phyloP scores from a whole-genome alignment of 805 yeast species.

The Nakazawaea anatomiae region DNA sequence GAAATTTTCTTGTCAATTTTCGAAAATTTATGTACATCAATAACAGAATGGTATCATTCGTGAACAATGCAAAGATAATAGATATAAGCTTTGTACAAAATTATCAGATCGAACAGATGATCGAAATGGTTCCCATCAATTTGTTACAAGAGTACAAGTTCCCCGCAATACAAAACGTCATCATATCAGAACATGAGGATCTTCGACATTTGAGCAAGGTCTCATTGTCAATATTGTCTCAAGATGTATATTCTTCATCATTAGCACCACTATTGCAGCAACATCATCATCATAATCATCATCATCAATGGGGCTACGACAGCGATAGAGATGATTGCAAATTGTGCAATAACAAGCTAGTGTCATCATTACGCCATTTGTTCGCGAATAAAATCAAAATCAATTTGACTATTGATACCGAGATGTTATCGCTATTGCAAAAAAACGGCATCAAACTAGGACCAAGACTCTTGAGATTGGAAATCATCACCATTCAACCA shows the following conservation, averaged over 20 bases:
- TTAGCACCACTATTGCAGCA: neutral
- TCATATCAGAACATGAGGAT: neutral
- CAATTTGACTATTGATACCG: neutral
- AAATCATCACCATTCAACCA: neutral
- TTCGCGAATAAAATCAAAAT: neutral
- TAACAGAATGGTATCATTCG: slow-evolving; percentile 2
- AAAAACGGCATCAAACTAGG: neutral
- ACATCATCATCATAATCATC: too few species aligned
- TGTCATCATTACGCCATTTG: neutral
- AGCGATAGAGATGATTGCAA: too few species aligned
- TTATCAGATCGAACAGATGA: neutral
- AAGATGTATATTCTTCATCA: neutral
- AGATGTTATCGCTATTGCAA: neutral
- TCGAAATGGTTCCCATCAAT: slow-evolving; percentile 2
- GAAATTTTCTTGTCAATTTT: neutral
- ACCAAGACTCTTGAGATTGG: neutral
- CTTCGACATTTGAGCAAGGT: slow-evolving; percentile 3
- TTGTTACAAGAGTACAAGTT: slow-evolving; percentile 3
- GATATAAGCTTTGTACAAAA: neutral
- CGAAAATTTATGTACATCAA: neutral
- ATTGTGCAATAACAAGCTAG: too few species aligned
- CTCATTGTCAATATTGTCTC: neutral
- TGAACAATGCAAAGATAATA: slow-evolving; percentile 1
- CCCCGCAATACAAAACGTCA: neutral
- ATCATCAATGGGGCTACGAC: too few species aligned